These are phyloP conservation scores for Trichomonascaceae sp. DNA, from an alignment of 1,139 yeast genomes.

Conservation along the genomic window DNA sequence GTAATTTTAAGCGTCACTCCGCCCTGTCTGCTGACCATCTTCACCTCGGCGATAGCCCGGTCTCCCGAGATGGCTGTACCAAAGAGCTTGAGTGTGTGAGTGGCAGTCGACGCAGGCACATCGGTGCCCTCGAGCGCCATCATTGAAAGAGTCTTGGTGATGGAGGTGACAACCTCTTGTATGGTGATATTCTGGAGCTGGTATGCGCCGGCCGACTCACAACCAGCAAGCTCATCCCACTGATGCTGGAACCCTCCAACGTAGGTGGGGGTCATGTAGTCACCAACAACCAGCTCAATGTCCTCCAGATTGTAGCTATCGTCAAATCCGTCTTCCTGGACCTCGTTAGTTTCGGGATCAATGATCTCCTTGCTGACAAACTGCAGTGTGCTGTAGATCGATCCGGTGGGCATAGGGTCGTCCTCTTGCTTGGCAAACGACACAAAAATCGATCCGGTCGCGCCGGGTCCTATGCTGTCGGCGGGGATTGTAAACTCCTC, in stretches of 20 bases:
- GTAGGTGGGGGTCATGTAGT: constrained; percentile 66
- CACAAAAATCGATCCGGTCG: constrained; percentile 66
- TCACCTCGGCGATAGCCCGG: constrained; percentile 55
- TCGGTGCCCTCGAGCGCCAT: constrained; percentile 76
- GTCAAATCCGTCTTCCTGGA: constrained; percentile 60
- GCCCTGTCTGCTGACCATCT: constrained; percentile 60
- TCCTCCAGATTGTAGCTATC: constrained; percentile 91
- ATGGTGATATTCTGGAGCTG: constrained; percentile 33
- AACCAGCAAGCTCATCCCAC: constrained; percentile 54
- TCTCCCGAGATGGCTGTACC: constrained; percentile 71
- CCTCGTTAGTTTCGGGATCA: constrained; percentile 55
- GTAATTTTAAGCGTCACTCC: constrained; percentile 70
- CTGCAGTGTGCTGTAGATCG: constrained; percentile 55
- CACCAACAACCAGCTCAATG: constrained; percentile 65
- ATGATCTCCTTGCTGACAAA: constrained; percentile 72
- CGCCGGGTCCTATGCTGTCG: constrained; percentile 56
- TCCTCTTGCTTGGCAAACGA: constrained; percentile 50
- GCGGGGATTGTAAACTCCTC: constrained; percentile 71
- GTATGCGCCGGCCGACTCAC: constrained; percentile 49
- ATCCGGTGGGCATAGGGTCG: constrained; percentile 34
- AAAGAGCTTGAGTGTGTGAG: constrained; percentile 64
- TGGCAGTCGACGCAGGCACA: constrained; percentile 42
- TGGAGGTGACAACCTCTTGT: constrained; percentile 37
- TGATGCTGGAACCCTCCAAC: constrained; percentile 62
- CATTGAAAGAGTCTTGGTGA: constrained; percentile 36